Base-by-base conservation (phyloP, 2,329 filamentous ascomycete species). In the Myriosclerotinia duriaeana region DNA sequence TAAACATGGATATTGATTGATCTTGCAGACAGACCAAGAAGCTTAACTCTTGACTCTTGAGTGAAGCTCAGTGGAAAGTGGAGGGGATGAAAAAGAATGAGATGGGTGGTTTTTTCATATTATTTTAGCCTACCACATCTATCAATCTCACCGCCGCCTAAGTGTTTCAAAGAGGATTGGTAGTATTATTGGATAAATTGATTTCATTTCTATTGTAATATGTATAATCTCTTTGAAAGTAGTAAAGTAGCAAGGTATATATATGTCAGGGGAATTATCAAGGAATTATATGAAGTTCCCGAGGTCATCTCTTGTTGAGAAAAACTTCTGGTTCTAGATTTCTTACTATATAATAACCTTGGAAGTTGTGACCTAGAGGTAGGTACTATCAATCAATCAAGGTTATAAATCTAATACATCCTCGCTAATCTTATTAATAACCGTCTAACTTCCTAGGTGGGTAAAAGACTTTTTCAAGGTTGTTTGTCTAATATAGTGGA, bases 401-500 rank as follows among this genome's bases (percentile, higher is more conserved):
- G 12, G 38, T 17, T 26, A n/a, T n/a, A n/a, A 20, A 22, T n/a
- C 8, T 34, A 38, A 56, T 34, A 5, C 11, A 6, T 3, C 1
- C 7, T 64, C 38, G 61, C 22, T 22, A 26, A 26, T 26, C 26
- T 26, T 26, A 26, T 26, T 26, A 26, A 26, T 26, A n/a, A n/a
- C n/a, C n/a, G n/a, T n/a, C n/a, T n/a, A n/a, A n/a, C n/a, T n/a
- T n/a, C n/a, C n/a, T n/a, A n/a, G n/a, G n/a, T n/a, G n/a, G n/a
- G n/a, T n/a, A n/a, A n/a, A n/a, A n/a, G n/a, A n/a, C n/a, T n/a
- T n/a, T n/a, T n/a, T n/a, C n/a, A n/a, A n/a, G n/a, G n/a, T n/a
- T n/a, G n/a, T n/a, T n/a, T n/a, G n/a, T n/a, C n/a, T 64, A 42
- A 55, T 64, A 64, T 42, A 64, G 50, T 56, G 38, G 50, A 15